A percentile compares a stretch with the other conserved stretches of the same genome.
Evolutionary conservation across 73 alveolate genomes (phyloP).

Genomic region (Tetrahymena elliotti): DNA sequence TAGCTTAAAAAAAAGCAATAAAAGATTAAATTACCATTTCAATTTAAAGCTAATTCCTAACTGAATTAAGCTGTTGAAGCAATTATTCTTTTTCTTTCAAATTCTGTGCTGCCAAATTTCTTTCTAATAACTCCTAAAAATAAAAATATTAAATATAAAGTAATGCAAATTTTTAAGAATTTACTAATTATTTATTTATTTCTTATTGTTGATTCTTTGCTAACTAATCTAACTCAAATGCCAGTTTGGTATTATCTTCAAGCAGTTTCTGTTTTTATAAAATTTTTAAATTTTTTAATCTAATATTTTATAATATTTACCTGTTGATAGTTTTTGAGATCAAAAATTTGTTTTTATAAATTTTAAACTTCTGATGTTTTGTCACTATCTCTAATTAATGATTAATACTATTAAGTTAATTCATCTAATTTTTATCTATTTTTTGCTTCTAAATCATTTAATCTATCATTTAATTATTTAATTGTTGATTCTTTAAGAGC

Average conservation of each 20-base stretch:
- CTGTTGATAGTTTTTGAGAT: not conserved
- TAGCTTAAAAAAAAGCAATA: not conserved
- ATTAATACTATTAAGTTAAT: not conserved
- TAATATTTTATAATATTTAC: not conserved
- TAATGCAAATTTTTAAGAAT: not conserved
- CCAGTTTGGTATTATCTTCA: not conserved
- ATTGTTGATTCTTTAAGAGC: not conserved
- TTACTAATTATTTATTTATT: not conserved
- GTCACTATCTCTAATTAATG: not conserved
- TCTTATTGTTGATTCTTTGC: not conserved
- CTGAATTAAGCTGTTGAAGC: not conserved
- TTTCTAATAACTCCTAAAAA: not conserved
- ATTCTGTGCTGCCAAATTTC: not conserved
- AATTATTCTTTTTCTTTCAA: not conserved
- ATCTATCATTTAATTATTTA: not conserved
- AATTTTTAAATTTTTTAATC: not conserved
- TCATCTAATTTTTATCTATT: not conserved
- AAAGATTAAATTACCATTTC: not conserved
- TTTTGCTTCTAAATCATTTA: not conserved
- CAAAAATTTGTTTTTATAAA: not conserved
- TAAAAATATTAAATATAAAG: not conserved
- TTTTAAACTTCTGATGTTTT: not conserved
- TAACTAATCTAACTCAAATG: not conserved
- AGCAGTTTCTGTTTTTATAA: not conserved
- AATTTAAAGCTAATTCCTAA: not conserved